Evolutionary conservation across 257 asterid genomes (phyloP), one percentile per base, ranked within the genome.

Genomic region (Solanum dulcamara): DNA sequence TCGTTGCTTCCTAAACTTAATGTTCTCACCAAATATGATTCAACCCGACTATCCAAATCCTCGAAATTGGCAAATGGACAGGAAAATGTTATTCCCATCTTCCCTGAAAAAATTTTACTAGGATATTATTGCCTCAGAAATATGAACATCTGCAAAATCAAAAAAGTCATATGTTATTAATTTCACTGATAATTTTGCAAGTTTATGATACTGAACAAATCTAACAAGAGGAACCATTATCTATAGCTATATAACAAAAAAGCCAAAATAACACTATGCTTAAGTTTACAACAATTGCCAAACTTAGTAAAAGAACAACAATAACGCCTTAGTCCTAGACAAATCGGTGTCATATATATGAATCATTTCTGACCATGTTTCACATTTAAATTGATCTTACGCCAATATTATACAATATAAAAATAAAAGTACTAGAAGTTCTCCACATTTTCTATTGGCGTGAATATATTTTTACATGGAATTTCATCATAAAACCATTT

Each of bases 61-160:
- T 90, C 91, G 37, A 89, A 42, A 85, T 46, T 77, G 60, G 82
- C 82, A 46, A 77, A 77, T 3, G 93, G 92, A 72, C 90, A 86
- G 17, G 95, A 89, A 81, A 91, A 86, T 74, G 88, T 71, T 89
- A 90, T 84, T 87, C 97, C 96, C 98, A 93, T 93, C 26, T 91
- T 90, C 90, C 70, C 90, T 67, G 86, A 18, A 50, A 88, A 80
- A 71, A 51, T 24, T 26, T 60, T 22, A 42, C 84, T 75, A 71
- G 84, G 82, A 81, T 83, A 84, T 33, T 38, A 71, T 81, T 38
- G 40, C 33, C 55, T 38, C 81, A 40, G 32, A 22, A 71, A 71
- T 70, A 20, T 35, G 30, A 37, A 20, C 50, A 70, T 71, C 33
- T 71, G 51, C 17, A 22, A 38, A 40, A 72, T 72, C 35, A 72